phyloP scores from a whole-genome alignment of 768 basidiomycete species.

The Naganishia friedmannii region DNA sequence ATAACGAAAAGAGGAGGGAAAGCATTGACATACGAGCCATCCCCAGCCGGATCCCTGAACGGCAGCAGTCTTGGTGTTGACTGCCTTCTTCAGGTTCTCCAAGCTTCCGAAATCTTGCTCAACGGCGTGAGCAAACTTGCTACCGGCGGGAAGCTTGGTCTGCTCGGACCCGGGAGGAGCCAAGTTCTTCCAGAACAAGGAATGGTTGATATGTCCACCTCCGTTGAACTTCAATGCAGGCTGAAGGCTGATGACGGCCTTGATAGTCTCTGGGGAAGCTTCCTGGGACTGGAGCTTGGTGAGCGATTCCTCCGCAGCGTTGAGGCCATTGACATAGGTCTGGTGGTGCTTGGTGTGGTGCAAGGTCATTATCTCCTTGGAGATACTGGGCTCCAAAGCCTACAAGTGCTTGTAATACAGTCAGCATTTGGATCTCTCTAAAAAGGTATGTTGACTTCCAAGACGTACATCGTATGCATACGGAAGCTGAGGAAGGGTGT shows the following conservation, averaged over 20 bases:
- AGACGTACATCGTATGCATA: constrained; percentile 69
- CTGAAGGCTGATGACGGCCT: constrained; percentile 80
- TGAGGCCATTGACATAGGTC: constrained; percentile 87
- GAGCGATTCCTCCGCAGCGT: constrained; percentile 78
- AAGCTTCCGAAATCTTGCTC: constrained; percentile 63
- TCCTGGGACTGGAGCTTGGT: constrained; percentile 53
- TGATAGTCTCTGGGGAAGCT: constrained; percentile 59
- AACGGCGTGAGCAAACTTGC: constrained; percentile 58
- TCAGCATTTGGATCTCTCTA: neutral
- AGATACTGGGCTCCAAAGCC: constrained; percentile 89
- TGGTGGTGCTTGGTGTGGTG: constrained; percentile 96
- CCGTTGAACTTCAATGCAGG: constrained; percentile 94
- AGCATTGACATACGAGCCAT: constrained; percentile 70
- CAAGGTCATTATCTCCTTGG: constrained; percentile 83
- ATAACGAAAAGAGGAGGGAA: neutral
- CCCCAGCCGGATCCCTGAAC: constrained; percentile 97
- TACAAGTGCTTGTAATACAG: constrained; percentile 13
- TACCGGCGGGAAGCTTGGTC: constrained; percentile 62
- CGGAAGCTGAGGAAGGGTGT: constrained; percentile 73
- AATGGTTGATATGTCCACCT: constrained; percentile 82
- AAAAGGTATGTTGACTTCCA: too few relatives aligned
- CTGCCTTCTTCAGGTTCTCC: constrained; percentile 70
- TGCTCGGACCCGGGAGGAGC: constrained; percentile 64
- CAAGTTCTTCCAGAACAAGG: constrained; percentile 94
- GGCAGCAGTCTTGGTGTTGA: constrained; percentile 77